These are phyloP conservation scores for Diphasiastrum complanatum DNA, from an alignment of 83 land plant species.

Conservation along the genomic window DNA sequence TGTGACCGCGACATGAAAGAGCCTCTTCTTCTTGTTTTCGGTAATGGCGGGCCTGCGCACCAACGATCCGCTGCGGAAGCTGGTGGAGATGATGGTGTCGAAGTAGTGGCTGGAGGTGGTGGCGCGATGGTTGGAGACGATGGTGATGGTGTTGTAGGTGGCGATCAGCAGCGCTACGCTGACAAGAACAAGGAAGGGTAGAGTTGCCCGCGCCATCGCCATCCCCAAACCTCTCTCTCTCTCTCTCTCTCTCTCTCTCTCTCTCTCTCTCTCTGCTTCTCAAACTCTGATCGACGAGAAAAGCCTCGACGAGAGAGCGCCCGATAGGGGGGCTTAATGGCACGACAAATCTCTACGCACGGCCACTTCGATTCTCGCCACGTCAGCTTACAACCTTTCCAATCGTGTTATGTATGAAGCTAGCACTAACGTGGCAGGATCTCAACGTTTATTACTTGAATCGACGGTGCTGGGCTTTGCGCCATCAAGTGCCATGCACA, in stretches of 20 bases:
- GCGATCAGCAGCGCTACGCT: slow-evolving; percentile 44
- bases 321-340: too few species aligned
- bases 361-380: too few species aligned
- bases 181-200: slow-evolving; percentile 38
- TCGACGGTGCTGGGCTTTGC: too few species aligned
- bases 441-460: too few species aligned
- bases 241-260: neutral
- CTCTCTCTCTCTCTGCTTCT: slow-evolving; percentile 10
- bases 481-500: too few species aligned
- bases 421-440: too few species aligned
- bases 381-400: too few species aligned
- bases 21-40: slow-evolving; percentile 17
- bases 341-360: too few species aligned
- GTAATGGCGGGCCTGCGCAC: neutral
- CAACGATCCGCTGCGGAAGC: neutral
- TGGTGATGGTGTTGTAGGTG: slow-evolving; percentile 50
- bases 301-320: too few species aligned
- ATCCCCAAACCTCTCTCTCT: slow-evolving; percentile 1
- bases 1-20: slow-evolving; percentile 69
- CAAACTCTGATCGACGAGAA: too few species aligned
- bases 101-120: too few species aligned
- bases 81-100: neutral
- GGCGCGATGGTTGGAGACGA: slow-evolving; percentile 28
- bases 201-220: slow-evolving; percentile 39
- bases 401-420: too few species aligned